Evolutionary conservation across 352 stramenopile species (phyloP).

Genomic region (Globisporangium camurandrum): DNA sequence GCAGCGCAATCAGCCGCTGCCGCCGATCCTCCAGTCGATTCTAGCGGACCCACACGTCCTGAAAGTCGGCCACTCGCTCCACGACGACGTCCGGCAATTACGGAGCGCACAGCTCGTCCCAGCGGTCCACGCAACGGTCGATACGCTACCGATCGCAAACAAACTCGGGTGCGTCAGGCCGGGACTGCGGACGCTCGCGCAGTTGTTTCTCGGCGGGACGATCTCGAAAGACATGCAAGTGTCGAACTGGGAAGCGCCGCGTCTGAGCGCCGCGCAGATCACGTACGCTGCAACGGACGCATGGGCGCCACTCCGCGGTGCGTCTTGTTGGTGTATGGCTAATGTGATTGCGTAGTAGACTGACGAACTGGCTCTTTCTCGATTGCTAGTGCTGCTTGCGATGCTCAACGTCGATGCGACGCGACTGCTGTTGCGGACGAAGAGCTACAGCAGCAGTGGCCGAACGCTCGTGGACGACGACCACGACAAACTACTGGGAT

Average conservation of each 20-base stretch:
- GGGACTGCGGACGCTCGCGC: slow-evolving; percentile 61
- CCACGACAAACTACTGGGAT: slow-evolving; percentile 36
- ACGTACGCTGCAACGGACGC: slow-evolving; percentile 76
- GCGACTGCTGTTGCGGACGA: slow-evolving; percentile 43
- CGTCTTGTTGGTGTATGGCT: slow-evolving; percentile 4
- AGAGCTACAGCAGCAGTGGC: slow-evolving; percentile 48
- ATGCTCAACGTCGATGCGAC: slow-evolving; percentile 69
- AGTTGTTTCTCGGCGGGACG: slow-evolving; percentile 57
- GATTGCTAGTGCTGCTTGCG: slow-evolving; percentile 55
- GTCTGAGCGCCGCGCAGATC: slow-evolving; percentile 66
- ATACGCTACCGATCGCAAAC: slow-evolving; percentile 72
- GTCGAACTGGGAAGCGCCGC: slow-evolving; percentile 69
- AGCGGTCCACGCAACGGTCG: slow-evolving; percentile 57
- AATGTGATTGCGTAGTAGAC: neutral
- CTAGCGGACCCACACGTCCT: slow-evolving; percentile 49
- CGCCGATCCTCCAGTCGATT: slow-evolving; percentile 46
- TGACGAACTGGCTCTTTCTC: neutral
- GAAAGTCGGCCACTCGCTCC: slow-evolving; percentile 75
- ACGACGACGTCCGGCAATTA: slow-evolving; percentile 66
- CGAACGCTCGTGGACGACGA: slow-evolving; percentile 30
- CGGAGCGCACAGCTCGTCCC: slow-evolving; percentile 48
- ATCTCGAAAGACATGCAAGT: slow-evolving; percentile 85
- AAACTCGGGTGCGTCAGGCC: slow-evolving; percentile 71
- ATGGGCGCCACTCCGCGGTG: slow-evolving; percentile 67
- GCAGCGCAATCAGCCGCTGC: slow-evolving; percentile 36